Percentiles rank a stretch among this genome's conserved stretches.
These are phyloP conservation scores for Aspergillus kassunensis DNA, from an alignment of 495 filamentous ascomycete genomes.

Conservation along the genomic window DNA sequence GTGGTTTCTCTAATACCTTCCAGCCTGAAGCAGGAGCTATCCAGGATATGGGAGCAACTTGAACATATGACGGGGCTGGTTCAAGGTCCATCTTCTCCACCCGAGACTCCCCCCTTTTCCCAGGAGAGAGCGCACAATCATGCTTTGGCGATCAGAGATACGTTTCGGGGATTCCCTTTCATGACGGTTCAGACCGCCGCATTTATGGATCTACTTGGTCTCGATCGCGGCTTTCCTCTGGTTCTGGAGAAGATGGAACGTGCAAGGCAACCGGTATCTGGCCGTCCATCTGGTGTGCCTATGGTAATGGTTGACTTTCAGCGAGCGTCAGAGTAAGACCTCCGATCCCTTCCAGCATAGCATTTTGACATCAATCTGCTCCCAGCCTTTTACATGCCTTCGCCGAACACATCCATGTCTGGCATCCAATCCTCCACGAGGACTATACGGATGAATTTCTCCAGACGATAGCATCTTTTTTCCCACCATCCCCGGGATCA, in stretches of 20 bases:
- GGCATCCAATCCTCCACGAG: constrained; percentile 8
- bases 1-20: background rate
- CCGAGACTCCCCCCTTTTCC: background rate
- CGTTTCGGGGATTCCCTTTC: background rate
- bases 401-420: background rate
- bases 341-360: background rate
- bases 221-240: background rate
- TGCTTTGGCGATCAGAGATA: too few relatives aligned
- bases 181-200: background rate
- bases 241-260: background rate
- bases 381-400: background rate
- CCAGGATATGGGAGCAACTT: background rate
- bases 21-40: background rate
- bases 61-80: background rate
- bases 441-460: constrained; percentile 5
- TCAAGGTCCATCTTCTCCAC: background rate
- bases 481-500: background rate
- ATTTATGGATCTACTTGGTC: background rate
- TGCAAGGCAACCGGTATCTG: too few relatives aligned
- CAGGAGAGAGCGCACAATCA: background rate
- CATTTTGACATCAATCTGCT: background rate
- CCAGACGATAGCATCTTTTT: background rate
- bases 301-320: background rate
- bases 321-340: background rate
- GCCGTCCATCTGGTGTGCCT: background rate